Evolutionary conservation across 331 rosid species (phyloP), one percentile per base, ranked within the genome.

Genomic region (Ulmus americana): DNA sequence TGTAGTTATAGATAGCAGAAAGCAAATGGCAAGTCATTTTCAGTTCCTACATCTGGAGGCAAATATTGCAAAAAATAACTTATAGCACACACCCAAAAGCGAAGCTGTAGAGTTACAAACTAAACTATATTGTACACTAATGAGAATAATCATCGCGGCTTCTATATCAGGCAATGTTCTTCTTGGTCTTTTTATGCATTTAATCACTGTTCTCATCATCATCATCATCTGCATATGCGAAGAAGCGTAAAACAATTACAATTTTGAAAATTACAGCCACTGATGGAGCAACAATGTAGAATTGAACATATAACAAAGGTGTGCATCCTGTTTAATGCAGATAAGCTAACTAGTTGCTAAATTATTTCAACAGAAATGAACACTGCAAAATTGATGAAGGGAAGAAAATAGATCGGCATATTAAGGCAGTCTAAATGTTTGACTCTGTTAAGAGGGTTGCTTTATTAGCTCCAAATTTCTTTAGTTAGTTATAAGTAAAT

Each of bases 161-260:
- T 43, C 61, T 56, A 28, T 6, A 6, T 55, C n/a, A 10, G 28
- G 28, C 22, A 44, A 61, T 11, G 35, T 28, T 28, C 68, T 22
- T 63, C 48, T 10, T 4, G 14, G 55, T 10, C 38, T 62, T 41
- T 44, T 20, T 5, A 48, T 35, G 44, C 44, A n/a, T 63, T 63
- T 44, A 63, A 63, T 63, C 68, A 38, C 68, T 63, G 68, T 45
- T 63, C 68, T 20, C 68, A 22, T 47, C 56, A 10, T 61, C 52
- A 18, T 61, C 28, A 6, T 50, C 28, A 2, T 14, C 55, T 2
- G 8, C 55, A 15, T 50, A 14, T 3, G 44, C 39, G 10, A 44
- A 18, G 14, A 60, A 10, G 22, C 14, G 8, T 20, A 61, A 22
- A 58, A 22, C 13, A 58, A 10, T 53, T 18, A 20, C 38, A 20